A percentile compares a stretch with the other conserved stretches of the same genome.
phyloP scores from a whole-genome alignment of 768 basidiomycete genomes.

The Termitomyces sp. region DNA sequence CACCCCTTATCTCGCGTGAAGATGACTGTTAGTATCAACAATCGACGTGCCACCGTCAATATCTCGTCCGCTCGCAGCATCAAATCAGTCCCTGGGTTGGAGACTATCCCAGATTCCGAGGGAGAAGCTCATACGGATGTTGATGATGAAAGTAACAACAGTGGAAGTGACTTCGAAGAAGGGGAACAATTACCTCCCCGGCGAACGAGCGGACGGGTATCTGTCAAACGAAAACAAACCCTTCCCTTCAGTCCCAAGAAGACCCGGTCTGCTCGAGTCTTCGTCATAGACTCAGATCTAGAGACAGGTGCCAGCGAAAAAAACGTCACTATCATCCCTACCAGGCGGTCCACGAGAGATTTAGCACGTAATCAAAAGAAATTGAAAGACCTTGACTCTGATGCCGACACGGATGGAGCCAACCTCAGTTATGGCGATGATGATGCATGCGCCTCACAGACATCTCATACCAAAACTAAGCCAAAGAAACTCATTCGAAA shows the following conservation, averaged over 20 bases:
- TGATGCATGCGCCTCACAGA: conserved; percentile 13
- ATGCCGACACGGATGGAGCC: conserved; percentile 20
- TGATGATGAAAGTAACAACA: conserved; percentile 18
- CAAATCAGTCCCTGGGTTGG: conserved; percentile 20
- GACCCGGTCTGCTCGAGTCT: conserved; percentile 38
- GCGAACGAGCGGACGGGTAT: conserved; percentile 19
- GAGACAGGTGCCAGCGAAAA: conserved; percentile 21
- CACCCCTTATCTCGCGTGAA: conserved; percentile 58
- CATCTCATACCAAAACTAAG: conserved; percentile 8
- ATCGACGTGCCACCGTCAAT: conserved; percentile 17
- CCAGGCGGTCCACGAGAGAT: conserved; percentile 51
- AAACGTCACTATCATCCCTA: conserved; percentile 21
- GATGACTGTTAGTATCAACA: conserved; percentile 28
- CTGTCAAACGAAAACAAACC: conserved; percentile 19
- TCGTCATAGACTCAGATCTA: conserved; percentile 32
- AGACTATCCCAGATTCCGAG: conserved; percentile 30
- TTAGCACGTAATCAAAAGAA: conserved; percentile 44
- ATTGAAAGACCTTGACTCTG: conserved; percentile 26
- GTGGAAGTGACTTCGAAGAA: conserved; percentile 18
- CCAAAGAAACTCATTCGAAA: conserved; percentile 18
- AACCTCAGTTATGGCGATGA: conserved; percentile 31
- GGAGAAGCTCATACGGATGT: conserved; percentile 25
- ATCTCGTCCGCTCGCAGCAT: conserved; percentile 23
- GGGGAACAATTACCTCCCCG: conserved; percentile 11
- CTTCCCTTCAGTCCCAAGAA: conserved; percentile 72